Evolutionary conservation across 83 land plant species (phyloP), one percentile per base, ranked within the genome.

Genomic region (Picea engelmannii): DNA sequence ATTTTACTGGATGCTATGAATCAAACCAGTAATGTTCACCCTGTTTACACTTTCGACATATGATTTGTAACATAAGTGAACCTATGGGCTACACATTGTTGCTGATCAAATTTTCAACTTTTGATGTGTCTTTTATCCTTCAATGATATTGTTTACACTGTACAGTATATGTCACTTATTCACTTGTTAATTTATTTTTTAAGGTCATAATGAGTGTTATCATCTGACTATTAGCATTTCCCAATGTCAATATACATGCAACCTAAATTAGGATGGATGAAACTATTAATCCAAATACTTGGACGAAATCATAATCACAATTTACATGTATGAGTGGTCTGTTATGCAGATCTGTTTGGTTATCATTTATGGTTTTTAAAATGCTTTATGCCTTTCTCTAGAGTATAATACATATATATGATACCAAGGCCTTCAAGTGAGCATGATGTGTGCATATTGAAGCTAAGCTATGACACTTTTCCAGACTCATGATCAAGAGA

Each of bases 251-350:
- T 25, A 13, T 58, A 25, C 87, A 97, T 98, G 80, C 98, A 91
- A 47, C 99, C 98, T 20, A 96, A 97, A 81, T 81, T 97, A 81
- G 99, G 99, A 81, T 97, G 96, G 97, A 94, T 97, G 94, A 95
- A 88, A 85, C 89, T 94, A 68, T 84, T 97, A 40, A 92, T 95
- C 58, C 98, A 97, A 76, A 93, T 97, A 83, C 92, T 97, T 74
- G 99, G 99, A 67, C 94, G 97, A 75, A 97, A 92, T 84, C 99
- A 95, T 83, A 89, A 92, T 83, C 88, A 89, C 24, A 97, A 97
- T 83, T 84, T 97, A 59, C 98, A 96, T 89, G 99, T 97, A 86
- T 70, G 87, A 47, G 52, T 17, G 13, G 65, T 82, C 42, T 31
- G 17, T 13, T 10, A 31, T 62, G 31, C 23, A 21, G 47, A 44